A percentile compares a stretch with the other conserved stretches of the same genome.
Evolutionary conservation across 2,329 filamentous ascomycete genomes (phyloP).

Genomic region (Colletotrichum sojae): DNA sequence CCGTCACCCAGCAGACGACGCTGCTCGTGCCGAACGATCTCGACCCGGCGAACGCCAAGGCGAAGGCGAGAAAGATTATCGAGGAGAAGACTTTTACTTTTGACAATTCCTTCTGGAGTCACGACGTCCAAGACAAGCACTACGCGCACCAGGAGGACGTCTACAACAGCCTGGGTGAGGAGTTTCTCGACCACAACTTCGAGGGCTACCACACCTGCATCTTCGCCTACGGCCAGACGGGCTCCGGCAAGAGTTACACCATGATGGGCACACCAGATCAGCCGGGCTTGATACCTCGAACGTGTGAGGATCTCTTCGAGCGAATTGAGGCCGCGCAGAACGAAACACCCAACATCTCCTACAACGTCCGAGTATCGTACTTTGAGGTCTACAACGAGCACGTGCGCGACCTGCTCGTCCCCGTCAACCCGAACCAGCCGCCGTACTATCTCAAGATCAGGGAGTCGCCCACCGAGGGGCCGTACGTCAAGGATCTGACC

Average conservation of each 20-base stretch:
- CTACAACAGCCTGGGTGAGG: slow-evolving; percentile 93
- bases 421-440: slow-evolving; percentile 76
- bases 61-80: slow-evolving; percentile 79
- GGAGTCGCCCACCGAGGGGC: slow-evolving; percentile 93
- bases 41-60: slow-evolving; percentile 66
- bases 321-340: slow-evolving; percentile 84
- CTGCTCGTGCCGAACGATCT: slow-evolving; percentile 78
- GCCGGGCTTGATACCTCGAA: slow-evolving; percentile 92
- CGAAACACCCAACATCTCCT: slow-evolving; percentile 91
- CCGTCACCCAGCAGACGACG: slow-evolving; percentile 85
- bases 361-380: slow-evolving; percentile 97
- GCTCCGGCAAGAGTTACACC: slow-evolving; percentile 97
- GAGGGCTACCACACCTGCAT: slow-evolving; percentile 99
- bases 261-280: slow-evolving; percentile 94
- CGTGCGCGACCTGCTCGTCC: slow-evolving; percentile 91
- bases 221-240: slow-evolving; percentile 98
- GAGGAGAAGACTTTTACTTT: slow-evolving; percentile 96
- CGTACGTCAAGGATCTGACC: slow-evolving; percentile 96
- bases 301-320: slow-evolving; percentile 96
- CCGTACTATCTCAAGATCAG: slow-evolving; percentile 97
- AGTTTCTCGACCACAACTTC: slow-evolving; percentile 99
- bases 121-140: slow-evolving; percentile 82
- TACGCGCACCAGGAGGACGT: slow-evolving; percentile 95
- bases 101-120: slow-evolving; percentile 99
- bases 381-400: slow-evolving; percentile 99